Base-by-base conservation (phyloP, 2,329 filamentous ascomycete species). In the Diaporthe vaccinii region DNA sequence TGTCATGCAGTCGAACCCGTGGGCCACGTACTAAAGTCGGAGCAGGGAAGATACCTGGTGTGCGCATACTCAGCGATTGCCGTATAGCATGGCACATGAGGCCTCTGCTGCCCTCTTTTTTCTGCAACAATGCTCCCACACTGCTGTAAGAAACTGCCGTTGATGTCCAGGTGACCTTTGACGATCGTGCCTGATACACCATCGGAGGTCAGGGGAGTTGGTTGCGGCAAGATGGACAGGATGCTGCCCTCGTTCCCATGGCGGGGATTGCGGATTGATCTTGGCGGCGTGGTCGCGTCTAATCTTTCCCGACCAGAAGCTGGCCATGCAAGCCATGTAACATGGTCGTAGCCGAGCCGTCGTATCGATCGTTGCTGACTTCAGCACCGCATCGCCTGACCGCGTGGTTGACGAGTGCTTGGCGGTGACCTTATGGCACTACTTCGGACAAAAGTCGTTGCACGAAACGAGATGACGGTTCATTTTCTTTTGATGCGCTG, bases 241-340 rank as follows among this genome's bases (percentile, higher is more conserved):
- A 53, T 25, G 14, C 12, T 25, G 62, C 62, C 20, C 14, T 49
- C 9, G n/a, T 61, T 28, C 9, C n/a, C 49, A 39, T 8, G 3
- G 34, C 61, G 28, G 28, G 17, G 14, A 10, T n/a, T 65, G 61
- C 36, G 65, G 65, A 20, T 31, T 55, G 5, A 20, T 53, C 65
- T 51, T 51, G 46, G 46, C 46, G n/a, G 20, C 7, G 36, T 39
- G 46, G 62, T 51, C 46, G 62, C 65, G 65, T 68, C 46, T 53
- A 53, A n/a, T 68, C 44, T 68, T 68, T 68, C 65, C 65, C 44
- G 44, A 67, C 62, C 44, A 67, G 44, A 49, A 55, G 36, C 51
- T 22, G 17, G 4, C 34, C 57, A 25, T 36, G 15, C 44, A 22
- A 28, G 10, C 46, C 46, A 68, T 68, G 65, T 53, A 53, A 39